Base-by-base conservation (phyloP, 805 yeast species). In the Zygoascus flipseniorum region DNA sequence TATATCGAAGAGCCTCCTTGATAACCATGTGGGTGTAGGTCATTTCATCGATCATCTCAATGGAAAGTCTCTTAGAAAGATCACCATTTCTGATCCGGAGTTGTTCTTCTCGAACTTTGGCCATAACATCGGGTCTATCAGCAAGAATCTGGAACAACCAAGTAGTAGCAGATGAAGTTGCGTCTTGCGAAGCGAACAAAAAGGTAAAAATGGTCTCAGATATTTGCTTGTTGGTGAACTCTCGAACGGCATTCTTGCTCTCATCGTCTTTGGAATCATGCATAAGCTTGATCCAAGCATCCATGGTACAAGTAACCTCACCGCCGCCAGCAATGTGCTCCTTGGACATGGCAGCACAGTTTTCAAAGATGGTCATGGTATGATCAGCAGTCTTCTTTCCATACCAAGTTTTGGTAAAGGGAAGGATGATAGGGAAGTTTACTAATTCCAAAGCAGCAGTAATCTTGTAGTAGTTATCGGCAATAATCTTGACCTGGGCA, bases 131-230 rank as follows among this genome's bases (percentile, higher is more conserved):
- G 43, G 97, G 97, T 65, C 97, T 81, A 69, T 93, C 99, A 56
- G 97, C 90, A 53, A 89, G 83, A 62, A 89, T 80, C 76, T 93
- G 99, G 82, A 92, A 93, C 65, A 93, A 77, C 99, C 99, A 93
- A 72, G 98, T 92, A 58, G 97, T 93, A 62, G 95, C 83, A 3
- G 97, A 88, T 1, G 97, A 89, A 8, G 97, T 86, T 23, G 99
- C 99, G 72, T 93, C 99, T 73, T 93, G 99, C 4, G 97, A 86
- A 6, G 99, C 99, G 70, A 93, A 93, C 69, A 93, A 75, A 71
- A 93, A 93, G 13, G 99, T 93, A 79, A 93, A 93, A 58, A 93
- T 81, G 53, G 96, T 95, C 75, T 93, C 98, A 19, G 97, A 86
- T 63, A 93, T 92, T 71, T 93, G 99, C 70, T 77, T 85, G 74